Evolutionary conservation across 2,329 filamentous ascomycete species (phyloP), one percentile per base, ranked within the genome.

Genomic region (Didymella segeticola): DNA sequence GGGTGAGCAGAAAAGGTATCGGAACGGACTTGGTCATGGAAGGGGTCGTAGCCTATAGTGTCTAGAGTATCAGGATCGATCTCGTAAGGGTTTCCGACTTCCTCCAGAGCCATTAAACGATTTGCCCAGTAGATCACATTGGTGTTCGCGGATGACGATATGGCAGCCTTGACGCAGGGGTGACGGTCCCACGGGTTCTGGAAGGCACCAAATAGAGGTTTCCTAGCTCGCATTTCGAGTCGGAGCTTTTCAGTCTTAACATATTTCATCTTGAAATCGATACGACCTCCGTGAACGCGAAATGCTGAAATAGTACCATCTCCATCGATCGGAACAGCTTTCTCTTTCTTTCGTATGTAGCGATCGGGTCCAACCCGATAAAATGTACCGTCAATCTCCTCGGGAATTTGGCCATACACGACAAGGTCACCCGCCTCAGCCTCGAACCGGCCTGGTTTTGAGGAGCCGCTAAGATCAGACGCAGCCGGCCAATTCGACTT

Each of bases 301-400:
- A 79, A 77, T 0, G 75, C 75, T 11, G 61, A 70, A 37, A 79
- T 65, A 39, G 72, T 74, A 0, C 77, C 77, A 31, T 79, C 77
- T 2, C 77, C 77, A 15, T 78, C 76, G 7, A 36, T 20, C 7
- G 5, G 17, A 20, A 20, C 7, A 36, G 17, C 33, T 8, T 36
- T 36, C 7, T 36, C 33, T 19, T 36, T 19, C 15, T 4, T 14
- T 17, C 17, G 6, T 19, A 36, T 19, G 26, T 27, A 12, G 8
- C 15, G 70, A 33, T 73, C 70, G 11, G 48, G 45, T 55, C 62
- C 60, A 15, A 71, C 58, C 4, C 68, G 64, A 41, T 61, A 64
- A 19, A 62, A 64, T 3, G 61, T 59, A 12, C 61, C 61, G 20
- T 60, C 30, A 9, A 63, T 53, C 36, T 61, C 56, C 4, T 43